phyloP scores from a whole-genome alignment of 78 protist species.

The Polysphondylium violaceum region DNA sequence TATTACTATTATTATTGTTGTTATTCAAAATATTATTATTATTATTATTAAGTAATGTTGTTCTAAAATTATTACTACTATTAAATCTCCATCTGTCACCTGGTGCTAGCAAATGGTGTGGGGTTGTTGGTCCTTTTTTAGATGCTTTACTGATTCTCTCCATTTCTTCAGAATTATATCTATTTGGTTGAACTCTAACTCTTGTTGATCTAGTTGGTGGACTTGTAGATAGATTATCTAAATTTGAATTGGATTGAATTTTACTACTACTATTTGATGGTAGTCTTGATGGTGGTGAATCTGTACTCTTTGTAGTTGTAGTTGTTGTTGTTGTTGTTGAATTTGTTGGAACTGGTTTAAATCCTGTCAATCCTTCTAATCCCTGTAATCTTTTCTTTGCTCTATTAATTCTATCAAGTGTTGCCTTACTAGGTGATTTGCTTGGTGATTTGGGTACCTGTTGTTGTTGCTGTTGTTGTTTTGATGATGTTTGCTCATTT shows the following conservation, averaged over 20 bases:
- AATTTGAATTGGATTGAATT: background rate
- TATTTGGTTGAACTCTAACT: conserved; percentile 3
- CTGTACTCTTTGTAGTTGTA: too few relatives aligned
- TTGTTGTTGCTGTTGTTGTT: too few relatives aligned
- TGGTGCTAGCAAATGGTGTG: background rate
- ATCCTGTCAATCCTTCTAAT: too few relatives aligned
- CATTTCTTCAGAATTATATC: conserved; percentile 12
- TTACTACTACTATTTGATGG: background rate
- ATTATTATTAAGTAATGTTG: background rate
- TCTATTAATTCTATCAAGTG: too few relatives aligned
- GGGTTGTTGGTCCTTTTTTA: background rate
- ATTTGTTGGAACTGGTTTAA: too few relatives aligned
- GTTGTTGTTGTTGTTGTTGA: too few relatives aligned
- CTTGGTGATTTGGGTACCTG: too few relatives aligned
- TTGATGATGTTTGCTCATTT: background rate
- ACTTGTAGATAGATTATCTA: background rate
- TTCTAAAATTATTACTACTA: background rate
- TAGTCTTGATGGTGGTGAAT: background rate
- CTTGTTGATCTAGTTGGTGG: conserved; percentile 24
- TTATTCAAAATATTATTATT: background rate
- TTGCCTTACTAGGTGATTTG: too few relatives aligned
- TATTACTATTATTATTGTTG: background rate
- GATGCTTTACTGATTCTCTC: background rate
- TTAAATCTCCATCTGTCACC: background rate
- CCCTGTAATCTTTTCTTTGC: too few relatives aligned